Base-by-base conservation (phyloP, 75 land plant species). In the Cryptomeria japonica region DNA sequence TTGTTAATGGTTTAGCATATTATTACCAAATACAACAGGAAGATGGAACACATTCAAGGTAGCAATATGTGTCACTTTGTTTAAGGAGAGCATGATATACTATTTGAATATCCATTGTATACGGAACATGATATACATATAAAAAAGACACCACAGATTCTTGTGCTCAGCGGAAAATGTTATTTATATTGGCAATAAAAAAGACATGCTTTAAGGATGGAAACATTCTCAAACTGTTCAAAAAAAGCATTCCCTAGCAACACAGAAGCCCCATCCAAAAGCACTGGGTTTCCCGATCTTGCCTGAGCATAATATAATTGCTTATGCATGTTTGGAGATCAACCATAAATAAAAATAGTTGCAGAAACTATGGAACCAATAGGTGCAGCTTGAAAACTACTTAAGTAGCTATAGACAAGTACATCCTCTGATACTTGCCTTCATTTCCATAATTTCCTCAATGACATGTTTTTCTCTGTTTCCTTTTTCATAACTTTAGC, bases 401-500 rank as follows among this genome's bases (percentile, higher is more conserved):
- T 34, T 15, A 34, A 34, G 77, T 34, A 2, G 16, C 37, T 75
- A 75, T 11, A 75, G 37, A 75, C 77, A 75, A 32, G 15, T 31
- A 75, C 15, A 75, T 12, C 37, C 34, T 75, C 77, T 75, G 37
- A 34, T 34, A 37, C 38, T 75, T 75, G 15, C 77, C 77, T 16
- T 70, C 88, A 97, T 93, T 97, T 97, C 99, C 99, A 97, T 37
- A 97, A 90, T 90, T 97, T 97, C 55, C 95, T 92, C 87, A 97
- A 70, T 0, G 99, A 97, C 99, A 97, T 97, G 90, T 96, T 97
- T 87, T 97, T 97, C 89, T 97, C 99, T 14, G 98, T 97, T 39
- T 97, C 99, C 91, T 97, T 97, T 93, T 97, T 97, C 99, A 97
- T 97, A 37, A 97, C 99, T 91, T 97, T 97, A 14, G 99, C 99